Percentiles rank a stretch among this genome's conserved stretches.
These are phyloP conservation scores for Fusarium anguioides DNA, from an alignment of 2,329 filamentous ascomycete genomes.

Conservation along the genomic window DNA sequence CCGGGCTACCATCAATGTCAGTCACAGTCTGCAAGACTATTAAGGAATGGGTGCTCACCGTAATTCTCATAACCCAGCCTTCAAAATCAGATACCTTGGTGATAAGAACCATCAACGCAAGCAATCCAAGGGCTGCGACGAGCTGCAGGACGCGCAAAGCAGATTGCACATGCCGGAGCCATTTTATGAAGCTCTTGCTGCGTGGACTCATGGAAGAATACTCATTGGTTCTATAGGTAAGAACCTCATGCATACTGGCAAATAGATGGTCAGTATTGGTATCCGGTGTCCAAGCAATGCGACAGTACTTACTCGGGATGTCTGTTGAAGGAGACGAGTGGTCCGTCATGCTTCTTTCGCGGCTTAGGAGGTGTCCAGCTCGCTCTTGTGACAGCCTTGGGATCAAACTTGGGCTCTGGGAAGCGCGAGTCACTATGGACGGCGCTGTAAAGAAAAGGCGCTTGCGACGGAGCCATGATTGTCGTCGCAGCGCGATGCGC, in stretches of 20 bases:
- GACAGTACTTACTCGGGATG: conserved; percentile 79
- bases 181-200: conserved; percentile 78
- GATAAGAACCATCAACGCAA: conserved; percentile 83
- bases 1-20: conserved; percentile 70
- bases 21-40: conserved; percentile 1
- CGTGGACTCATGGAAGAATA: conserved; percentile 74
- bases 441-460: conserved; percentile 79
- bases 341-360: conserved; percentile 76
- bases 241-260: conserved; percentile 68
- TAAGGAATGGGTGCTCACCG: conserved; percentile 63
- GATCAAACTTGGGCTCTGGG: conserved; percentile 76
- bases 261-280: neutral
- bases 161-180: conserved; percentile 75
- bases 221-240: conserved; percentile 69
- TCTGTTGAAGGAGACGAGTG: conserved; percentile 82
- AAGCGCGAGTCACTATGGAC: conserved; percentile 64
- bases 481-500: conserved; percentile 24
- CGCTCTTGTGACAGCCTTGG: conserved; percentile 84
- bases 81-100: conserved; percentile 71
- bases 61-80: conserved; percentile 80
- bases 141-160: conserved; percentile 74
- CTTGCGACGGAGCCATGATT: conserved; percentile 47
- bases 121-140: conserved; percentile 74
- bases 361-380: conserved; percentile 74
- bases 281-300: neutral